phyloP scores from a whole-genome alignment of 768 basidiomycete genomes.

The Kondoa malvinella region DNA sequence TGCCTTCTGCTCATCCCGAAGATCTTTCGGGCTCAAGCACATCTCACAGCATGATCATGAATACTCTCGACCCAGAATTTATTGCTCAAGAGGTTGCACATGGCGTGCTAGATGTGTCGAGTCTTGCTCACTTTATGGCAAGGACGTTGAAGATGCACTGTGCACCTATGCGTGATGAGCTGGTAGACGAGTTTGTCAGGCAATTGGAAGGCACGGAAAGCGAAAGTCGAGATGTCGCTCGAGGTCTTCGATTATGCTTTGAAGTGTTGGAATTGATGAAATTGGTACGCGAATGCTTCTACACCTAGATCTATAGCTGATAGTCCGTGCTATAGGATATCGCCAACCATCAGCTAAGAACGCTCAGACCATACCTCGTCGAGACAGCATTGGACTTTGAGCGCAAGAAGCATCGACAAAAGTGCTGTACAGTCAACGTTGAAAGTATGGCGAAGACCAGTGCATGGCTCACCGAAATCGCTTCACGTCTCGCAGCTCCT shows the following conservation, averaged over 20 bases:
- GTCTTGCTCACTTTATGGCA: slow-evolving; percentile 61
- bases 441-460: slow-evolving; percentile 6
- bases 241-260: slow-evolving; percentile 62
- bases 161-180: slow-evolving; percentile 75
- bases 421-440: slow-evolving; percentile 44
- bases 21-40: slow-evolving; percentile 31
- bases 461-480: slow-evolving; percentile 35
- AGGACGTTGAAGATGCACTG: slow-evolving; percentile 73
- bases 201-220: slow-evolving; percentile 37
- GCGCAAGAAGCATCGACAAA: slow-evolving; percentile 31
- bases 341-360: slow-evolving; percentile 85
- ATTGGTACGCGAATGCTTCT: slow-evolving; percentile 42
- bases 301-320: slow-evolving; percentile 15
- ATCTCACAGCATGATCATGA: slow-evolving; percentile 40
- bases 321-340: slow-evolving; percentile 49
- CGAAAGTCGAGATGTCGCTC: slow-evolving; percentile 48
- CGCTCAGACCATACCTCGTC: slow-evolving; percentile 75
- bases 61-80: slow-evolving; percentile 61
- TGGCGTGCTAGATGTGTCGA: slow-evolving; percentile 58
- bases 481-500: slow-evolving; percentile 37
- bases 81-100: slow-evolving; percentile 67
- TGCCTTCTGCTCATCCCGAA: slow-evolving; percentile 25
- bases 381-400: slow-evolving; percentile 65
- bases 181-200: slow-evolving; percentile 66
- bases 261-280: slow-evolving; percentile 92